Conservation (phyloP, 192 early-diverging fungal genomes). For the Pilobolus umbonatus region DNA sequence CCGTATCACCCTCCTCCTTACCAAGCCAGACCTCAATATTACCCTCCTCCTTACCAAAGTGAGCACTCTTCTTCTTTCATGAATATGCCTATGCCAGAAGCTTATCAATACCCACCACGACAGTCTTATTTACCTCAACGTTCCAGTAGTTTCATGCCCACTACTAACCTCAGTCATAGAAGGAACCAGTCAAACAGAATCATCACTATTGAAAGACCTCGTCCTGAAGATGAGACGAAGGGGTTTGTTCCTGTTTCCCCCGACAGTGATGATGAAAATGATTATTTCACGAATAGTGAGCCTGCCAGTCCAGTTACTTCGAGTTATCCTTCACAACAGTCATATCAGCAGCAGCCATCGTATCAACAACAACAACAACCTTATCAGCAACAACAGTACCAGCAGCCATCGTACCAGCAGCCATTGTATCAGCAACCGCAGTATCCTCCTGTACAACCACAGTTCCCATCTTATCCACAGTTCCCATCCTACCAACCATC, state of each 20-base stretch:
- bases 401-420: neutral
- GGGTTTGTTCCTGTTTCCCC: constrained; percentile 10
- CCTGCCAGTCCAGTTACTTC: neutral
- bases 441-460: neutral
- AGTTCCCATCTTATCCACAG: neutral
- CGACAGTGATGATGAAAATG: constrained; percentile 9
- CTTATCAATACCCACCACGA: no score
- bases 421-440: neutral
- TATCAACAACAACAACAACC: neutral
- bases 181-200: no score
- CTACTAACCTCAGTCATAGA: no score
- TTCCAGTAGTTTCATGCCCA: no score
- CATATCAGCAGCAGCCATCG: neutral
- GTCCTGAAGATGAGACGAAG: neutral
- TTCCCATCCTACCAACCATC: neutral
- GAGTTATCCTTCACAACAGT: neutral
- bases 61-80: no score
- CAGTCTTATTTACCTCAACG: no score
- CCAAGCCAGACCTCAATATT: no score
- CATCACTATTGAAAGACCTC: constrained; percentile 6
- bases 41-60: no score
- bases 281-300: neutral
- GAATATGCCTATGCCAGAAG: no score
- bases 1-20: no score
- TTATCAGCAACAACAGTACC: neutral